phyloP scores from a whole-genome alignment of 345 rosid species.

The Acer saccharum region DNA sequence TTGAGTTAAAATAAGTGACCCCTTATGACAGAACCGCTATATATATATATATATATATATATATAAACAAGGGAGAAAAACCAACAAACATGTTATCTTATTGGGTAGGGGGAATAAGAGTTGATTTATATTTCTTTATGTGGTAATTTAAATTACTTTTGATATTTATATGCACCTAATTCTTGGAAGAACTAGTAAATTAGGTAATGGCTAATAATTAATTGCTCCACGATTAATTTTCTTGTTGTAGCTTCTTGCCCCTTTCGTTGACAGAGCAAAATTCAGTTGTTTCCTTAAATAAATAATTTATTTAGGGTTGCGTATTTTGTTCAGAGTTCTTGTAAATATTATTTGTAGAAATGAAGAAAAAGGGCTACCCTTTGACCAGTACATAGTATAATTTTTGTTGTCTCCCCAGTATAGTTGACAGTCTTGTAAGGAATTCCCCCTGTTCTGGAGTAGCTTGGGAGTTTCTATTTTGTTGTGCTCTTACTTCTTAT shows the following conservation, averaged over 20 bases:
- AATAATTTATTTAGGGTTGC: not conserved
- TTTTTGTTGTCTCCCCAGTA: not conserved
- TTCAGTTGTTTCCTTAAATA: not conserved
- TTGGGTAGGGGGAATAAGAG: not conserved
- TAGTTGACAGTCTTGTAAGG: not conserved
- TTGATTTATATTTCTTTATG: not conserved
- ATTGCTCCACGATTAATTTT: not conserved
- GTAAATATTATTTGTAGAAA: not conserved
- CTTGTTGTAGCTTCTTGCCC: not conserved
- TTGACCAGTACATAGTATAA: not conserved
- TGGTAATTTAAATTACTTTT: not conserved
- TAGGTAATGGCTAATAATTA: not conserved
- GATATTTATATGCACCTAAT: not conserved
- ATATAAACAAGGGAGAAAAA: no score
- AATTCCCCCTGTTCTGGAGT: not conserved
- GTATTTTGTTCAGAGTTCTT: not conserved
- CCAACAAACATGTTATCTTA: no score
- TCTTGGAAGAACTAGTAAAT: not conserved
- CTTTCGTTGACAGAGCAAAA: not conserved
- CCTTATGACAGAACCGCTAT: no score
- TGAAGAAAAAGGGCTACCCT: not conserved
- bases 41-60: no score
- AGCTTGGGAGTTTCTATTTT: slow-evolving; percentile 2
- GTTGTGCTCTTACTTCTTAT: slow-evolving; percentile 17
- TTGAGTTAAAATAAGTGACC: no score